Evolutionary conservation across 179 eudicot genomes (phyloP).

Genomic region (Silene vulgaris): DNA sequence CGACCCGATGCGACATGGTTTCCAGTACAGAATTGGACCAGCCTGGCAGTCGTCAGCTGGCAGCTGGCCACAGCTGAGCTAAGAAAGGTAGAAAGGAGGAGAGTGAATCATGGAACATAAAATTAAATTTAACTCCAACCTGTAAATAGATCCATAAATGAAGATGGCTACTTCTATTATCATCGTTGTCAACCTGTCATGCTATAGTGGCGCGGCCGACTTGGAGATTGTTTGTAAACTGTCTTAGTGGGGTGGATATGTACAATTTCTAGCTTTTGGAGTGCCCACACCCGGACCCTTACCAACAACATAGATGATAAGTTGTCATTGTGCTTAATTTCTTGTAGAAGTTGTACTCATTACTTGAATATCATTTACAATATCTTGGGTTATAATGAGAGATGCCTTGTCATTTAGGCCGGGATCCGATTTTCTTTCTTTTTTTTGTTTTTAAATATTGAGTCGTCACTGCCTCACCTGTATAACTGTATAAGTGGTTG

Average conservation of each 20-base stretch:
- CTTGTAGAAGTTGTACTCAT: not conserved
- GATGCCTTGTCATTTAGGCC: not conserved
- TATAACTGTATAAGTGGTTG: not conserved
- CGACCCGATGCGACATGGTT: not conserved
- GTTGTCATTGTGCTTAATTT: constrained; percentile 1
- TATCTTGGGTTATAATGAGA: not conserved
- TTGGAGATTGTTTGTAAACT: not conserved
- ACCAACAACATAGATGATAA: not conserved
- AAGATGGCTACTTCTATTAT: not conserved
- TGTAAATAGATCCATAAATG: not conserved
- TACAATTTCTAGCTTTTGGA: not conserved
- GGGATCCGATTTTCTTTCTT: not conserved
- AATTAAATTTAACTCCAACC: not conserved
- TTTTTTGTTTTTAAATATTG: too few relatives aligned
- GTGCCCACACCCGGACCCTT: not conserved
- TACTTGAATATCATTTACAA: not conserved
- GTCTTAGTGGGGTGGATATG: not conserved
- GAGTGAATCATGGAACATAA: not conserved
- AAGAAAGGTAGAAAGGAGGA: not conserved
- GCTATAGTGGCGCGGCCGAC: not conserved
- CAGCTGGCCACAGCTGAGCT: not conserved
- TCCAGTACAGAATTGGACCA: not conserved
- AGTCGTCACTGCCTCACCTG: not conserved
- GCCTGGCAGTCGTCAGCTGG: not conserved
- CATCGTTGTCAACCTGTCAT: not conserved